Evolutionary conservation across 352 stramenopile species (phyloP).

Genomic region (Phytophthora rubi): DNA sequence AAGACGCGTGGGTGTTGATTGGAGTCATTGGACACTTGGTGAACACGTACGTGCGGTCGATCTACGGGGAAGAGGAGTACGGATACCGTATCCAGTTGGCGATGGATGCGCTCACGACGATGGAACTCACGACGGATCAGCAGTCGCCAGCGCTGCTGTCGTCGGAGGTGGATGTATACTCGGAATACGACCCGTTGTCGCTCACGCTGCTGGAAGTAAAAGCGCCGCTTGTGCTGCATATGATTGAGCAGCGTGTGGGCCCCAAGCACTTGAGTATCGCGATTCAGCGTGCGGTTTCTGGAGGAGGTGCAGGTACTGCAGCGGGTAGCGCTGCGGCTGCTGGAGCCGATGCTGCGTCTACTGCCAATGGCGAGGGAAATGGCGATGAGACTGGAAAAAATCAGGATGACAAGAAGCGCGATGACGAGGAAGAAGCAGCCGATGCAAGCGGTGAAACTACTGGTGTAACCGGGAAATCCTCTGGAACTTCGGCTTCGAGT

Average conservation of each 20-base stretch:
- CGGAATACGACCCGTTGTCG: slow-evolving; percentile 77
- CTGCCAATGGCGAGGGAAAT: slow-evolving; percentile 43
- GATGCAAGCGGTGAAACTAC: slow-evolving; percentile 27
- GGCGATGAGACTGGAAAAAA: slow-evolving; percentile 39
- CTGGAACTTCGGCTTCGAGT: slow-evolving; percentile 17
- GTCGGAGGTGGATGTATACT: slow-evolving; percentile 85
- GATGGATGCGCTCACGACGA: slow-evolving; percentile 86
- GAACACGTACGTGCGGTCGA: slow-evolving; percentile 80
- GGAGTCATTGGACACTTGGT: slow-evolving; percentile 83
- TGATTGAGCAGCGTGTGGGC: slow-evolving; percentile 87
- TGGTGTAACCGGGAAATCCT: slow-evolving; percentile 28
- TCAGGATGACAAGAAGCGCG: slow-evolving; percentile 37
- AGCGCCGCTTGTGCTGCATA: slow-evolving; percentile 82
- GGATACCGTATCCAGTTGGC: slow-evolving; percentile 86
- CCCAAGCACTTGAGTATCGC: slow-evolving; percentile 76
- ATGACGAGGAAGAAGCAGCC: slow-evolving; percentile 46
- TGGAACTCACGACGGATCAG: slow-evolving; percentile 79
- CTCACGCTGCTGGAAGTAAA: slow-evolving; percentile 85
- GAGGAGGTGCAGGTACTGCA: slow-evolving; percentile 31
- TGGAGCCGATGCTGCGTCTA: slow-evolving; percentile 31
- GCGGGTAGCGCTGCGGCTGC: slow-evolving; percentile 30
- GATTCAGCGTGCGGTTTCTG: slow-evolving; percentile 80
- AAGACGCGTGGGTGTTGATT: slow-evolving; percentile 86
- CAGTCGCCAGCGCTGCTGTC: slow-evolving; percentile 70
- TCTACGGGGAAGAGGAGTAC: slow-evolving; percentile 87